These are phyloP conservation scores for Dioscorea dumetorum DNA, from an alignment of 106 monocot species.

Conservation along the genomic window DNA sequence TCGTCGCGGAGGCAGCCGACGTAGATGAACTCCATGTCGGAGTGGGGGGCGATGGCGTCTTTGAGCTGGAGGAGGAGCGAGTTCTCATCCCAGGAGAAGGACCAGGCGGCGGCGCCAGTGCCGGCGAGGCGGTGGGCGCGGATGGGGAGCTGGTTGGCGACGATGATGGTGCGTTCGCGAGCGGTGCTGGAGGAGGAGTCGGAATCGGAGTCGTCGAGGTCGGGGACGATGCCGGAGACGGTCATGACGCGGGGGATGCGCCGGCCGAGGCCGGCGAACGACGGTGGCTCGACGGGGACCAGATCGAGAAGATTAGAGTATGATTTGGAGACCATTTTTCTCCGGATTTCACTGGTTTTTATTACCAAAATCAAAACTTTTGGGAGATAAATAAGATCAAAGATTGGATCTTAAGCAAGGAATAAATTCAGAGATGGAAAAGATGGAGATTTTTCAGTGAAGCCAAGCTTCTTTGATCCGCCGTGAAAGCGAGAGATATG, in stretches of 20 bases:
- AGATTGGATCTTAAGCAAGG: too few relatives aligned
- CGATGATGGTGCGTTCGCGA: conserved; percentile 47
- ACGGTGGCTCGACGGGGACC: conserved; percentile 43
- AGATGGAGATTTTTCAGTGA: too few relatives aligned
- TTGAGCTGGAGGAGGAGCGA: conserved; percentile 55
- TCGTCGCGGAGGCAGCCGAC: conserved; percentile 61
- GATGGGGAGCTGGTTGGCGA: conserved; percentile 68
- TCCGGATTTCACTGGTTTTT: too few relatives aligned
- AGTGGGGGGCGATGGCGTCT: conserved; percentile 20
- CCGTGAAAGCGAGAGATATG: too few relatives aligned
- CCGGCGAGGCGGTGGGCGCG: conserved; percentile 19
- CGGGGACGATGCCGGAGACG: conserved; percentile 49
- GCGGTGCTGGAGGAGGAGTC: conserved; percentile 24
- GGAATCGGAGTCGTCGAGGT: conserved; percentile 17
- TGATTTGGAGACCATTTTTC: conserved; percentile 53
- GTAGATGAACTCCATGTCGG: conserved; percentile 52
- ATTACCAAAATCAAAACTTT: too few relatives aligned
- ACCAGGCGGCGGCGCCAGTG: conserved; percentile 16
- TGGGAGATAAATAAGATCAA: too few relatives aligned
- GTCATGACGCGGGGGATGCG: conserved; percentile 54
- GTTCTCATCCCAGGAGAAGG: conserved; percentile 53
- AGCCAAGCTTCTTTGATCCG: too few relatives aligned
- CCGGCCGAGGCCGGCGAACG: conserved; percentile 26
- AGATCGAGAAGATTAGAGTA: conserved; percentile 66
- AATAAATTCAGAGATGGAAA: too few relatives aligned